phyloP scores from a whole-genome alignment of 768 basidiomycete species.

The Tricholoma matsutake region DNA sequence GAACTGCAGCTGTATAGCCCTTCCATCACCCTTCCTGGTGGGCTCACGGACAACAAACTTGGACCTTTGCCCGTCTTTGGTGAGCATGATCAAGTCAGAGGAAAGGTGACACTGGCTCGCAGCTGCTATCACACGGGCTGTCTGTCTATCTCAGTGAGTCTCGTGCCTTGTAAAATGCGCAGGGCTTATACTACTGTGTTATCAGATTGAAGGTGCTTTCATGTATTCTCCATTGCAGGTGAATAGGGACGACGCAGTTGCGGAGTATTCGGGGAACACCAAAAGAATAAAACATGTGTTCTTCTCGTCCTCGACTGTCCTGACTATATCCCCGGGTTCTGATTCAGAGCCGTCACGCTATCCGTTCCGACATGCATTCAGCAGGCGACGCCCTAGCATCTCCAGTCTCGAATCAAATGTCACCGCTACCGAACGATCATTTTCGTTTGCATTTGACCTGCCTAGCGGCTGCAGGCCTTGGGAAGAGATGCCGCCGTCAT shows the following conservation, averaged over 20 bases:
- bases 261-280: slow-evolving; percentile 13
- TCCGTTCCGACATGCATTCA: slow-evolving; percentile 42
- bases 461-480: slow-evolving; percentile 46
- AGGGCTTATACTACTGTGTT: neutral
- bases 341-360: slow-evolving; percentile 31
- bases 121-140: slow-evolving; percentile 51
- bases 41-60: slow-evolving; percentile 12
- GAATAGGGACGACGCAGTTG: slow-evolving; percentile 17
- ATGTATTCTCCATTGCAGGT: slow-evolving; percentile 34
- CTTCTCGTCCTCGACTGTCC: slow-evolving; percentile 42
- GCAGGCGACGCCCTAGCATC: slow-evolving; percentile 43
- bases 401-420: slow-evolving; percentile 34
- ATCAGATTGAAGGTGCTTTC: slow-evolving; percentile 64
- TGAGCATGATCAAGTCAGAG: slow-evolving; percentile 56
- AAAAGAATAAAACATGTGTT: slow-evolving; percentile 44
- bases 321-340: slow-evolving; percentile 36
- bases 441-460: slow-evolving; percentile 54
- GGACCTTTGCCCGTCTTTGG: slow-evolving; percentile 54
- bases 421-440: slow-evolving; percentile 35
- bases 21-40: slow-evolving; percentile 48
- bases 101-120: slow-evolving; percentile 56
- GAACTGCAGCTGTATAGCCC: slow-evolving; percentile 63
- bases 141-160: slow-evolving; percentile 51
- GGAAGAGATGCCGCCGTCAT: slow-evolving; percentile 63
- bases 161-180: neutral